Conservation (phyloP, 164 flowering plant genomes). For the Litsea cubeba region DNA sequence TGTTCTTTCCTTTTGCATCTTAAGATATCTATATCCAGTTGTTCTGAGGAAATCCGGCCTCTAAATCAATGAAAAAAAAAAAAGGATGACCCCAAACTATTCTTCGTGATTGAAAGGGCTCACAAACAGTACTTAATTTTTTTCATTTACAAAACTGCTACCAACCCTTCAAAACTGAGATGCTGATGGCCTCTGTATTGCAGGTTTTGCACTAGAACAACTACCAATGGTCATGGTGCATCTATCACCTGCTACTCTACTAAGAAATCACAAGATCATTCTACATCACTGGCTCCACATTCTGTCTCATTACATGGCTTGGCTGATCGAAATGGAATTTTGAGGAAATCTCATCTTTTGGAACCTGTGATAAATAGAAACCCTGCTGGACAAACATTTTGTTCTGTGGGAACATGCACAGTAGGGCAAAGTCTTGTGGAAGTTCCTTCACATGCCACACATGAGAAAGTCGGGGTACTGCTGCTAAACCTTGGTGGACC, state of each 20-base stretch:
- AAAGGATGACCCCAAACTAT: not conserved
- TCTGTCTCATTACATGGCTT: not conserved
- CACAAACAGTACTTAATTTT: not conserved
- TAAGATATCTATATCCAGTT: not conserved
- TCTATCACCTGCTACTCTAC: conserved; percentile 8
- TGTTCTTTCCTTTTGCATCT: not conserved
- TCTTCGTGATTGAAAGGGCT: not conserved
- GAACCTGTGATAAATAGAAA: conserved; percentile 19
- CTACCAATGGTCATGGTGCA: not conserved
- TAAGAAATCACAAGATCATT: conserved; percentile 7
- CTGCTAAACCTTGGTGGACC: conserved; percentile 90
- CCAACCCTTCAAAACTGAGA: not conserved
- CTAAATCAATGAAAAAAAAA: no score
- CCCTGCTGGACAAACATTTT: conserved; percentile 22
- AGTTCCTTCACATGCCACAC: conserved; percentile 33
- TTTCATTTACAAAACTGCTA: not conserved
- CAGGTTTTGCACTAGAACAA: conserved; percentile 10
- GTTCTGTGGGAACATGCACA: conserved; percentile 14
- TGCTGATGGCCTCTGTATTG: not conserved
- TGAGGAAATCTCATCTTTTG: conserved; percentile 3
- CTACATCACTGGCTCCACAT: not conserved
- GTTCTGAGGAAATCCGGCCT: not conserved
- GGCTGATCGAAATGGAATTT: conserved; percentile 11
- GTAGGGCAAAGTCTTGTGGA: conserved; percentile 20
- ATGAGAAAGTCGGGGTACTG: conserved; percentile 85